A percentile compares a stretch with the other conserved stretches of the same genome.
phyloP scores from a whole-genome alignment of 441 rosid species.

The Pelargonium citronellum region DNA sequence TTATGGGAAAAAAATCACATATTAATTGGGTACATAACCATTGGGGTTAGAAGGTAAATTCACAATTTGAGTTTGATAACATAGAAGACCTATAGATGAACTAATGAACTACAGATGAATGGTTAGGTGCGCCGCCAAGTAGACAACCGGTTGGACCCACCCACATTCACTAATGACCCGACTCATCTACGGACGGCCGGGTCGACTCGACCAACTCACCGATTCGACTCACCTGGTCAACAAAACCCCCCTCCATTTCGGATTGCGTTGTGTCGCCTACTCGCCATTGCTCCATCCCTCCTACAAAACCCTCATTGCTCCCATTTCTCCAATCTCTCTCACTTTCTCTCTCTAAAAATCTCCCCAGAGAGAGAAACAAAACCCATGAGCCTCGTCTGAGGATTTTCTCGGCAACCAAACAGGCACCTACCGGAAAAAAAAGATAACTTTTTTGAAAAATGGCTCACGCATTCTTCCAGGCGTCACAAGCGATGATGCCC shows the following conservation, averaged over 20 bases:
- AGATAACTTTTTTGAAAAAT: neutral
- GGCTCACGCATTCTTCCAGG: slow-evolving; percentile 11
- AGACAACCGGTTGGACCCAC: neutral
- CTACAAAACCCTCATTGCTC: neutral
- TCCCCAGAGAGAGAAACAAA: neutral
- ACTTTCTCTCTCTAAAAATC: neutral
- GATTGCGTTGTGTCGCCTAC: slow-evolving; percentile 2
- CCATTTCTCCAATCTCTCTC: neutral
- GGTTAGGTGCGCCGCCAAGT: neutral
- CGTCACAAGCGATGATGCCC: slow-evolving; percentile 6
- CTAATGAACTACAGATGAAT: neutral
- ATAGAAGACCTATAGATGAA: too few relatives aligned
- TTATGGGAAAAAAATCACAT: too few relatives aligned
- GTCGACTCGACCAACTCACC: neutral
- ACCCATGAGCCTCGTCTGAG: slow-evolving; percentile 8
- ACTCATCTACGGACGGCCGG: too few relatives aligned
- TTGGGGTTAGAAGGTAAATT: too few relatives aligned
- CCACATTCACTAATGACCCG: neutral
- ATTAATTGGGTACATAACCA: too few relatives aligned
- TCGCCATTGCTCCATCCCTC: slow-evolving; percentile 1
- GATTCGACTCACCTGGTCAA: slow-evolving; percentile 2
- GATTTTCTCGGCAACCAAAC: slow-evolving; percentile 1
- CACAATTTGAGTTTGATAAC: too few relatives aligned
- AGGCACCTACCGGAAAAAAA: neutral
- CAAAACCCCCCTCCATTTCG: slow-evolving; percentile 4